These are phyloP conservation scores for Saccharum officinarum DNA, from an alignment of 176 grass and related monocot species.

Conservation along the genomic window DNA sequence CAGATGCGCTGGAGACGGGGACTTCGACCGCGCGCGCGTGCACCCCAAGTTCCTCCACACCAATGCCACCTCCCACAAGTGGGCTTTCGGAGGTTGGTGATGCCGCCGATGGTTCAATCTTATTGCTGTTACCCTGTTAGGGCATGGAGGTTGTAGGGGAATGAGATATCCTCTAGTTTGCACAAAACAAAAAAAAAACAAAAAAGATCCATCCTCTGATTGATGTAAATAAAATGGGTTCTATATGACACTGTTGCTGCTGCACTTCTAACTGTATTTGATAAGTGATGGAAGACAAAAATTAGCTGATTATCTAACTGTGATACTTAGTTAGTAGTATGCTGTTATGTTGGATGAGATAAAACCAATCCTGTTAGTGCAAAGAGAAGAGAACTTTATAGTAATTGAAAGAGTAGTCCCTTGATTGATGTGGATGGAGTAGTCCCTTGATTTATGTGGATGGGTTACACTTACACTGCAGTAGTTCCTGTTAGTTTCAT, in stretches of 20 bases:
- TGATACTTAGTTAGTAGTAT: background rate
- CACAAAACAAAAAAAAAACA: too few relatives aligned
- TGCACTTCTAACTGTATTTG: background rate
- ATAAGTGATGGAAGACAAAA: background rate
- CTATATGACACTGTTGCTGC: background rate
- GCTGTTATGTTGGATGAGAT: background rate
- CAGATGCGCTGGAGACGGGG: slow-evolving; percentile 57
- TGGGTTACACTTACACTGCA: background rate
- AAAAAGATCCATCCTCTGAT: background rate
- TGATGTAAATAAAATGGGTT: slow-evolving; percentile 2
- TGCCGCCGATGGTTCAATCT: background rate
- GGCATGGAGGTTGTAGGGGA: background rate
- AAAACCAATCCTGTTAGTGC: too few relatives aligned
- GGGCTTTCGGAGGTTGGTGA: slow-evolving; percentile 85
- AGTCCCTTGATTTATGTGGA: background rate
- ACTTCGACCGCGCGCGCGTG: slow-evolving; percentile 82
- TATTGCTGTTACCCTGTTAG: background rate
- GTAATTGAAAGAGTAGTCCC: background rate
- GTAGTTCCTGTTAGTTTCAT: background rate
- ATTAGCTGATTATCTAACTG: background rate
- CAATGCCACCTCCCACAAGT: slow-evolving; percentile 92
- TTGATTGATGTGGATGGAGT: background rate
- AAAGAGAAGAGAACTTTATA: too few relatives aligned
- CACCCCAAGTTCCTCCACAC: slow-evolving; percentile 97
- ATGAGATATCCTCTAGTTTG: background rate